Evolutionary conservation across 2,329 filamentous ascomycete species (phyloP).

Genomic region (Monilinia polystroma): DNA sequence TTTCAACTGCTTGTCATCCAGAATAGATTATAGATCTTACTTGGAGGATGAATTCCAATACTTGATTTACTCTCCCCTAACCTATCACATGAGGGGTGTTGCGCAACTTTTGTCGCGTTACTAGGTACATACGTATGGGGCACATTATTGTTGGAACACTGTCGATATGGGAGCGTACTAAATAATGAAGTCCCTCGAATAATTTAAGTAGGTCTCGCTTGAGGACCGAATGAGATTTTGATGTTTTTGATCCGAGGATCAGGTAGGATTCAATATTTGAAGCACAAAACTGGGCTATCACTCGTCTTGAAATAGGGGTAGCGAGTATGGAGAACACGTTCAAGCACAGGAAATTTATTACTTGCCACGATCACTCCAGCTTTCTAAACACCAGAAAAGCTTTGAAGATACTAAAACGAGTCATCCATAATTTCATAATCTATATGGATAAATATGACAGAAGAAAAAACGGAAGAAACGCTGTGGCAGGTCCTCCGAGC

Average conservation of each 20-base stretch:
- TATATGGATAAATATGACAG: conserved; percentile 20
- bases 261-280: not conserved
- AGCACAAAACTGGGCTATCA: not conserved
- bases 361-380: not conserved
- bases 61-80: too few species aligned
- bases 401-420: not conserved
- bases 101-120: too few species aligned
- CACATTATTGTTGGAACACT: too few species aligned
- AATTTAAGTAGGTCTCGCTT: too few species aligned
- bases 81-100: too few species aligned
- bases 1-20: too few species aligned
- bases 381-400: not conserved
- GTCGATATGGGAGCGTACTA: too few species aligned
- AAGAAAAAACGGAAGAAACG: conserved; percentile 6
- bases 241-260: not conserved
- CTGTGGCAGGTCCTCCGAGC: not conserved
- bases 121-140: too few species aligned
- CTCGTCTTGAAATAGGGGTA: not conserved
- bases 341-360: not conserved
- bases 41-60: too few species aligned
- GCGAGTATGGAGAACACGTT: not conserved
- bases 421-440: conserved; percentile 1
- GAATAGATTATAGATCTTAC: too few species aligned
- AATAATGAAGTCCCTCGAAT: too few species aligned
- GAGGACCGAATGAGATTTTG: too few species aligned